Evolutionary conservation across 2,329 filamentous ascomycete species (phyloP).

Genomic region (Diaporthe australafricana): DNA sequence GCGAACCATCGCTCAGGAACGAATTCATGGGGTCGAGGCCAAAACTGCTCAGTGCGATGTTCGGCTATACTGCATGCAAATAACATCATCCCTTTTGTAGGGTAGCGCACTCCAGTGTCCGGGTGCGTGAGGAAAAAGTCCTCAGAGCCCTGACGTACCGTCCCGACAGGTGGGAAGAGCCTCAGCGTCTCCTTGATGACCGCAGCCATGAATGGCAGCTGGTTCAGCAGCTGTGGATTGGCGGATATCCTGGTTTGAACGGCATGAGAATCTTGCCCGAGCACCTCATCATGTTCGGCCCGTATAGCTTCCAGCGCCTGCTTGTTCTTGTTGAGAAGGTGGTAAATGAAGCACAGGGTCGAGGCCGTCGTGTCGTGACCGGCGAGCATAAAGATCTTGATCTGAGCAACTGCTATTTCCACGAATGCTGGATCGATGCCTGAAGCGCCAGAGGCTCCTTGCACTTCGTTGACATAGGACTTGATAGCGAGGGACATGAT

Average conservation of each 20-base stretch:
- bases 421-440: conserved; percentile 29
- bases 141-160: conserved; percentile 48
- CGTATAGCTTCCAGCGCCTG: conserved; percentile 42
- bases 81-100: conserved; percentile 48
- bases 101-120: conserved; percentile 49
- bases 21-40: conserved; percentile 52
- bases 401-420: conserved; percentile 38
- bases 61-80: conserved; percentile 39
- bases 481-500: conserved; percentile 45
- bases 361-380: conserved; percentile 37
- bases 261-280: conserved; percentile 44
- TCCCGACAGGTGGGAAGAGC: conserved; percentile 59
- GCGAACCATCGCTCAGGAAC: conserved; percentile 57
- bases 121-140: conserved; percentile 50
- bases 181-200: conserved; percentile 67
- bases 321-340: conserved; percentile 41
- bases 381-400: conserved; percentile 44
- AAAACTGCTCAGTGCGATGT: conserved; percentile 49
- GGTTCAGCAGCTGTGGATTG: conserved; percentile 58
- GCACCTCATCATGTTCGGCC: conserved; percentile 45
- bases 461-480: conserved; percentile 40
- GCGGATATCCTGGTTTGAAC: conserved; percentile 50
- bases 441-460: conserved; percentile 4
- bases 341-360: conserved; percentile 33
- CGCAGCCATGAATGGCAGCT: conserved; percentile 63